These are phyloP conservation scores for Moesziomyces sp. DNA, from an alignment of 1,284 basidiomycete genomes.

Conservation along the genomic window DNA sequence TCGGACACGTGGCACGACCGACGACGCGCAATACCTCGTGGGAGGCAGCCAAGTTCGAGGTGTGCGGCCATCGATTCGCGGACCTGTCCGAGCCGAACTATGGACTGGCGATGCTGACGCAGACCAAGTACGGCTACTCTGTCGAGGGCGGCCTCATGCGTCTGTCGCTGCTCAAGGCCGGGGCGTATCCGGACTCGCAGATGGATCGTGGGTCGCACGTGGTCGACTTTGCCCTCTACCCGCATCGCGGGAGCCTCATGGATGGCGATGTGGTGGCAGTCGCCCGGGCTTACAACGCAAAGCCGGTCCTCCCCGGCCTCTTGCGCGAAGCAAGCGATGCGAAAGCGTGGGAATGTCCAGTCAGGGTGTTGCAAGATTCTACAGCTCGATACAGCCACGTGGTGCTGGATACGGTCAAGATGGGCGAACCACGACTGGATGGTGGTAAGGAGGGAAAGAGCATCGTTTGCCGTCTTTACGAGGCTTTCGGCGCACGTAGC, in stretches of 20 bases:
- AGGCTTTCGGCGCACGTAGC: too few species aligned
- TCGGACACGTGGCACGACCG: constrained; percentile 85
- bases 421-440: too few species aligned
- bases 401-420: too few species aligned
- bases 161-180: constrained; percentile 86
- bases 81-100: constrained; percentile 82
- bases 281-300: constrained; percentile 51
- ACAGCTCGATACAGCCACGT: too few species aligned
- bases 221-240: constrained; percentile 55
- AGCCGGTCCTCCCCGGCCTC: too few species aligned
- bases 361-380: too few species aligned
- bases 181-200: constrained; percentile 90
- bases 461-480: too few species aligned
- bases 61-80: constrained; percentile 79
- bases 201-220: constrained; percentile 80
- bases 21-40: constrained; percentile 86
- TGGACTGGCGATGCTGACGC: constrained; percentile 84
- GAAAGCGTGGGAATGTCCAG: too few species aligned
- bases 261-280: constrained; percentile 54
- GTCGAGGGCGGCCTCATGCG: constrained; percentile 73
- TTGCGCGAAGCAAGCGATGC: too few species aligned
- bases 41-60: constrained; percentile 77
- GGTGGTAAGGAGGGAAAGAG: too few species aligned
- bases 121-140: constrained; percentile 76
- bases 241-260: constrained; percentile 63